Base-by-base conservation (phyloP, 2,329 filamentous ascomycete genomes). In the Alternaria atra region DNA sequence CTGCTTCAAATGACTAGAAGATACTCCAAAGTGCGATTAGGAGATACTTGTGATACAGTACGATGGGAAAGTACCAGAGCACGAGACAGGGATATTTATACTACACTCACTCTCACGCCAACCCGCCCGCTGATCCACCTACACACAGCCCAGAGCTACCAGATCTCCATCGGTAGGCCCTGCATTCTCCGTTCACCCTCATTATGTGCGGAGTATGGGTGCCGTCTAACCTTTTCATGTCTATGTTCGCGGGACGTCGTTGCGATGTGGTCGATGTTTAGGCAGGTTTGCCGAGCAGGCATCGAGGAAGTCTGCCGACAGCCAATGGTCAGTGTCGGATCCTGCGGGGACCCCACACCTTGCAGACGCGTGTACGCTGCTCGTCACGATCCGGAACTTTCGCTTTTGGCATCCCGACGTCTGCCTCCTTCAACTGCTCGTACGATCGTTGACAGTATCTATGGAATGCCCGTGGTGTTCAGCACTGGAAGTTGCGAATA, bases 201-300 rank as follows among this genome's bases (percentile, higher is more conserved):
- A 54, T 20, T 35, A 35, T 44, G 44, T 54, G 40, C 52, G 51
- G 55, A 55, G 55, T 60, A 46, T 60, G 48, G 48, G 37, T 42
- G 44, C 30, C 25, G 27, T 52, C 48, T 54, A 53, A 30, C 50
- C 34, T 25, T 20, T 39, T 53, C 30, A 37, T 52, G 44, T 25
- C 52, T 50, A 37, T 13, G 20, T 58, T 48, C 32, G 52, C 51
- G 57, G 32, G 40, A 58, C 37, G 40, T 52, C 50, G 50, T 60
- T 50, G 50, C 27, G 27, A 12, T n/a, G n/a, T 27, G 39, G 32
- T 47, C 20, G 52, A 35, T 12, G 6, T 40, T 35, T 34, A 35
- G 66, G 67, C 30, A 71, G 59, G 67, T 70, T 55, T 69, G 56
- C 69, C 67, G 69, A 70, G 55, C 25, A 25, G 7, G 7, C 2